These are phyloP conservation scores for Yarrowia sp. DNA, from an alignment of 805 yeast species.

Conservation along the genomic window DNA sequence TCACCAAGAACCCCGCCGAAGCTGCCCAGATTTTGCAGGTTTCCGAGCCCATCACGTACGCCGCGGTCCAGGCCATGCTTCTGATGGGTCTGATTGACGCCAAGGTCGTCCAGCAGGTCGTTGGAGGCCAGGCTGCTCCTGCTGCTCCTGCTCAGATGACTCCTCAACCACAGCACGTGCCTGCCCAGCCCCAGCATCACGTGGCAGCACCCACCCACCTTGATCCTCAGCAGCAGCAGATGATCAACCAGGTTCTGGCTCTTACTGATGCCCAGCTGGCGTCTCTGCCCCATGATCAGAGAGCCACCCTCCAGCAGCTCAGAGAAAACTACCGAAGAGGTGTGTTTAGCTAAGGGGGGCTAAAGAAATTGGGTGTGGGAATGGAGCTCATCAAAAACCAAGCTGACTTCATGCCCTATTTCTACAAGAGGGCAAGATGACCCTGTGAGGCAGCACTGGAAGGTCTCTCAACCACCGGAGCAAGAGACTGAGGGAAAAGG, in stretches of 20 bases:
- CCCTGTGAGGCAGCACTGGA: too few relatives aligned
- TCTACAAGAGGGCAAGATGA: too few relatives aligned
- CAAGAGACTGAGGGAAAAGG: too few relatives aligned
- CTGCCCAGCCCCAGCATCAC: slow-evolving; percentile 40
- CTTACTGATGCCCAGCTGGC: slow-evolving; percentile 59
- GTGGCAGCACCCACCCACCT: slow-evolving; percentile 40
- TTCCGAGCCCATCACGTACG: slow-evolving; percentile 70
- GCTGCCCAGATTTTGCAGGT: slow-evolving; percentile 66
- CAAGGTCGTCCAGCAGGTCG: slow-evolving; percentile 45
- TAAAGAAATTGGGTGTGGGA: too few relatives aligned
- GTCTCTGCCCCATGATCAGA: slow-evolving; percentile 59
- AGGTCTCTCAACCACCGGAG: too few relatives aligned
- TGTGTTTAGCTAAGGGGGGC: slow-evolving; percentile 5
- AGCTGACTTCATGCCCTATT: too few relatives aligned
- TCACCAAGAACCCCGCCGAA: slow-evolving; percentile 62
- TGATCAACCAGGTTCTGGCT: slow-evolving; percentile 59
- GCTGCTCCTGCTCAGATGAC: slow-evolving; percentile 18
- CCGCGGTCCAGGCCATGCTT: slow-evolving; percentile 73
- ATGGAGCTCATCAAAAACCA: too few relatives aligned
- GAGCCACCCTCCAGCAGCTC: slow-evolving; percentile 46
- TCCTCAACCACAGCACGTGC: slow-evolving; percentile 36
- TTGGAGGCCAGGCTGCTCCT: slow-evolving; percentile 40
- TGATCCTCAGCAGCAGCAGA: slow-evolving; percentile 54
- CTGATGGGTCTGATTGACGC: slow-evolving; percentile 51
- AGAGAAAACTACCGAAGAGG: slow-evolving; percentile 44